These are phyloP conservation scores for Penicillium longicatenatum DNA, from an alignment of 495 filamentous ascomycete genomes.

Conservation along the genomic window DNA sequence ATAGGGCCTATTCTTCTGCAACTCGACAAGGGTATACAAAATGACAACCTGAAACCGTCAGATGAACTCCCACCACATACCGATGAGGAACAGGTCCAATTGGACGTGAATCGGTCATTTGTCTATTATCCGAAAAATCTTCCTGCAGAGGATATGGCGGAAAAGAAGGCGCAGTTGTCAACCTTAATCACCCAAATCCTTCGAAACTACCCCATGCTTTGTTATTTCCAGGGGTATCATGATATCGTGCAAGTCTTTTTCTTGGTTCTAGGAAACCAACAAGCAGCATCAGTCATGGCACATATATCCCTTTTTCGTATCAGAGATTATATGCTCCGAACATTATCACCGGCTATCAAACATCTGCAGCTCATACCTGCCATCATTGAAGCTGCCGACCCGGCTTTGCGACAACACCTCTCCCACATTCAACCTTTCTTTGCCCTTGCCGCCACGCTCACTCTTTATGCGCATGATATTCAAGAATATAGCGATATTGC, in stretches of 20 bases:
- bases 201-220: slow-evolving; percentile 79
- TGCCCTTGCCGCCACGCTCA: slow-evolving; percentile 85
- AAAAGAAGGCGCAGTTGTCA: slow-evolving; percentile 71
- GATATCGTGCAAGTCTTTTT: slow-evolving; percentile 98
- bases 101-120: slow-evolving; percentile 95
- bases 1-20: slow-evolving; percentile 83
- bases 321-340: slow-evolving; percentile 96
- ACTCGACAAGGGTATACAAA: slow-evolving; percentile 33
- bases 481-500: slow-evolving; percentile 85
- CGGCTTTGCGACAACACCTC: slow-evolving; percentile 68
- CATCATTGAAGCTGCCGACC: slow-evolving; percentile 71
- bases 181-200: slow-evolving; percentile 74
- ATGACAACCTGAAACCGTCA: slow-evolving; percentile 45
- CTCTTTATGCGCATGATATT: slow-evolving; percentile 95
- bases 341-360: slow-evolving; percentile 73
- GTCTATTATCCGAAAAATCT: slow-evolving; percentile 90
- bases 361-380: slow-evolving; percentile 84
- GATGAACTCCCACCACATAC: slow-evolving; percentile 61
- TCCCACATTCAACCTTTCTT: slow-evolving; percentile 84
- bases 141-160: slow-evolving; percentile 58
- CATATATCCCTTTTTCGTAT: slow-evolving; percentile 86
- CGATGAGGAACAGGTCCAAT: slow-evolving; percentile 85
- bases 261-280: slow-evolving; percentile 68
- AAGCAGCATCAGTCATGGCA: slow-evolving; percentile 60
- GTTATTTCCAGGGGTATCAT: slow-evolving; percentile 98